These are phyloP conservation scores for Incumbomyces delicatus DNA, from an alignment of 2,329 filamentous ascomycete genomes.

Conservation along the genomic window DNA sequence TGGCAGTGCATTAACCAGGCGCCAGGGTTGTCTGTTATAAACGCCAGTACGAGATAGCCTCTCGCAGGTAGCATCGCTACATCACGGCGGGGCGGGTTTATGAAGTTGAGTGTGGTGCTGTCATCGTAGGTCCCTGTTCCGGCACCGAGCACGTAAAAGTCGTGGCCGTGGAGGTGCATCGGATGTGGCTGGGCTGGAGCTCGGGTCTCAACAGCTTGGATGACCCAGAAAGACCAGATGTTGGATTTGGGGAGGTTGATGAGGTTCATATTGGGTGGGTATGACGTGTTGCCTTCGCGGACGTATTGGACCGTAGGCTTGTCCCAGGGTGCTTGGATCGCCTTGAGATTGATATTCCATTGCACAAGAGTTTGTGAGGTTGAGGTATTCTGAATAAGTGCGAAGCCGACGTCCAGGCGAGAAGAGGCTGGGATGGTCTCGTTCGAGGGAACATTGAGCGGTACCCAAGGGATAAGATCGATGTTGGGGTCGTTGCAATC, in stretches of 20 bases:
- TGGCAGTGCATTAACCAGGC: constrained; percentile 30
- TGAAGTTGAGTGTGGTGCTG: constrained; percentile 15
- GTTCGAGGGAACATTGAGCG: constrained; percentile 18
- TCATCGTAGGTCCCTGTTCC: constrained; percentile 11
- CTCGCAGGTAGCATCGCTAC: constrained; percentile 28
- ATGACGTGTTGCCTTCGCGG: constrained; percentile 32
- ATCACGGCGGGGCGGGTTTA: constrained; percentile 32
- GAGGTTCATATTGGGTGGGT: constrained; percentile 30
- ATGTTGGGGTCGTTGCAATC: constrained; percentile 17
- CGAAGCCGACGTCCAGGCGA: constrained; percentile 17
- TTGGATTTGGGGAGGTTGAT: constrained; percentile 28
- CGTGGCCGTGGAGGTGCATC: constrained; percentile 22
- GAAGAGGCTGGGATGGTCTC: constrained; percentile 15
- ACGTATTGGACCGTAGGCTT: constrained; percentile 37
- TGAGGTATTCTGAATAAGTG: constrained; percentile 11
- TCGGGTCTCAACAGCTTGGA: constrained; percentile 31
- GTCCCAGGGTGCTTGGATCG: constrained; percentile 35
- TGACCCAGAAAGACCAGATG: constrained; percentile 37
- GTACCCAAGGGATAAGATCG: constrained; percentile 20
- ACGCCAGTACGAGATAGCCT: constrained; percentile 32
- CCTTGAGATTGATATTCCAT: constrained; percentile 29
- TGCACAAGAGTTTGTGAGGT: constrained; percentile 16
- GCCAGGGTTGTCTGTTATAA: constrained; percentile 34
- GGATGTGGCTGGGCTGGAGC: constrained; percentile 22
- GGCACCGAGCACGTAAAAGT: constrained; percentile 20